Conservation (phyloP, 345 rosid species). For the Euclidium syriacum region DNA sequence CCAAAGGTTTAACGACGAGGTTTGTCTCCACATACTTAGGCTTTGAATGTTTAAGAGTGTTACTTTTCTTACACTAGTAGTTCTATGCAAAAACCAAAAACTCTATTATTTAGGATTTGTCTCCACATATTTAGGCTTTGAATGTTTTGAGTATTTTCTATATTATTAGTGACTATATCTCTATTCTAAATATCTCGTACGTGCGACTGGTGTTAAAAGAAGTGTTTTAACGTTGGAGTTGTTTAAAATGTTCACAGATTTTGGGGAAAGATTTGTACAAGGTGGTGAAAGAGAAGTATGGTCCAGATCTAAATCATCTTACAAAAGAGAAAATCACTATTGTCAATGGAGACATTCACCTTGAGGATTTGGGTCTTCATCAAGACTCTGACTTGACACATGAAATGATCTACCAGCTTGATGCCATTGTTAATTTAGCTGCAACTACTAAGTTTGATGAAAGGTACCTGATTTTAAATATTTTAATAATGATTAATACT, state of each 20-base stretch:
- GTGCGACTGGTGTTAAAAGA: neutral
- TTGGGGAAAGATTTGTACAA: constrained; percentile 22
- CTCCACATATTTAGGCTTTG: neutral
- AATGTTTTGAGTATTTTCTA: neutral
- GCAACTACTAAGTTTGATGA: constrained; percentile 36
- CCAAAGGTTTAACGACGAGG: constrained; percentile 70
- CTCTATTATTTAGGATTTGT: no score
- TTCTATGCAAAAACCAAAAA: no score
- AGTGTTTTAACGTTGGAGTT: neutral
- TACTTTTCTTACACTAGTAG: no score
- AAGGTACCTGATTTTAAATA: constrained; percentile 12
- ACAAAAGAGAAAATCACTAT: constrained; percentile 7
- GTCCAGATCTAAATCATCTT: constrained; percentile 8
- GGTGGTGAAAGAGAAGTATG: constrained; percentile 27
- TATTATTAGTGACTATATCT: neutral
- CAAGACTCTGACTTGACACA: constrained; percentile 6
- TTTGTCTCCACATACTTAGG: constrained; percentile 3
- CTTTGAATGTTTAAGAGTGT: no score
- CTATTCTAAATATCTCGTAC: neutral
- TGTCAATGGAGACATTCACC: constrained; percentile 21
- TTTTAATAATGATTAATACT: no score
- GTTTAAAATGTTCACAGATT: constrained; percentile 6
- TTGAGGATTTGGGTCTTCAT: constrained; percentile 22
- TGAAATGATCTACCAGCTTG: constrained; percentile 24
- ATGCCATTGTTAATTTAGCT: constrained; percentile 29